Base-by-base conservation (phyloP, 176 grass and related monocot species). In the Hordeum marinum region DNA sequence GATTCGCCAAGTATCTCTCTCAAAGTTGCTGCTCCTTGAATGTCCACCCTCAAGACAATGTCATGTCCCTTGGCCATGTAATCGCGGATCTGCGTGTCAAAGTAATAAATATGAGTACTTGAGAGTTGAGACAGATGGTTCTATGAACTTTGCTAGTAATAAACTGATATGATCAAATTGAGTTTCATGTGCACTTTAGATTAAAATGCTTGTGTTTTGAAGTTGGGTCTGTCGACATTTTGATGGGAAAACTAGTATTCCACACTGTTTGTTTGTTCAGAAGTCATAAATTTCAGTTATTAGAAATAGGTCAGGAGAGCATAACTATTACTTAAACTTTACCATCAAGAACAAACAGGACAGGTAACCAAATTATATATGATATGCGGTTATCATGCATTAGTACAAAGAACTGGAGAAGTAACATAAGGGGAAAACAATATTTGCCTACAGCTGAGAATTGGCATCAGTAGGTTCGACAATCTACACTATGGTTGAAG, bases 41-140 rank as follows among this genome's bases (percentile, higher is more conserved):
- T 95, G 82, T 98, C 96, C 39, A 98, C 96, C 85, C 96, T 95
- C 61, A 98, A 88, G 36, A 95, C 91, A 83, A 98, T 95, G 78
- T 98, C 93, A 89, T 52, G 92, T 54, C 91, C 96, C 84, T 92
- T 95, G 21, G 85, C 88, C 96, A 98, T 95, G 88, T 94, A 91
- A 85, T 98, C 91, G 3, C 93, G 96, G 59, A 98, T 94, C 96
- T 98, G 80, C 36, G 85, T 48, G 76, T 20, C 15, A 62, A 90
- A 66, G 15, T 26, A 73, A 65, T n/a, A 82, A 18, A 70, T 83
- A 27, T 80, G 31, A 84, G 23, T 65, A 42, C 12, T 73, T 83
- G 67, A 83, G 60, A 42, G 9, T 73, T 83, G 67, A 83, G 60
- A 34, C 9, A 86, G 42, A 74, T 73, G 48, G 52, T 46, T 69